Conservation (phyloP, 805 yeast genomes). For the Candida coleopterorum region DNA sequence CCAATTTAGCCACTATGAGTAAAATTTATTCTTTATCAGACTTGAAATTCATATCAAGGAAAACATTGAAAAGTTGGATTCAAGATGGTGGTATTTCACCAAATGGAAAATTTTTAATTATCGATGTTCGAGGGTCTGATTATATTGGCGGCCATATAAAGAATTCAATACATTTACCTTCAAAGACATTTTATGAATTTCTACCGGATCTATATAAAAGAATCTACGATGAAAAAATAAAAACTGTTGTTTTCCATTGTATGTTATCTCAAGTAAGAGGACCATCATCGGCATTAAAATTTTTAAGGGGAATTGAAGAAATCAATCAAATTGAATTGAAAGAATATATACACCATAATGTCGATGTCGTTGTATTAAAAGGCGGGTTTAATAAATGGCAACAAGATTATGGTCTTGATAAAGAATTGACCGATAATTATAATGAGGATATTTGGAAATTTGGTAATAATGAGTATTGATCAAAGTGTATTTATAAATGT, state of each 20-base stretch:
- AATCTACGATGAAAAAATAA: conserved; percentile 25
- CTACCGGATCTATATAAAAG: conserved; percentile 34
- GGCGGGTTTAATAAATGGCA: conserved; percentile 94
- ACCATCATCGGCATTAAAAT: conserved; percentile 73
- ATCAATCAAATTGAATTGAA: conserved; percentile 18
- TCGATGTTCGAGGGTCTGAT: conserved; percentile 87
- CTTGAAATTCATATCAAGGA: conserved; percentile 44
- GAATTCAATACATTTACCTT: conserved; percentile 53
- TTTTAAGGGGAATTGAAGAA: conserved; percentile 43
- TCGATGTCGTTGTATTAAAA: conserved; percentile 61
- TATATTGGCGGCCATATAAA: conserved; percentile 71
- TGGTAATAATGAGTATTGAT: background rate
- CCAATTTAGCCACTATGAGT: too few relatives aligned
- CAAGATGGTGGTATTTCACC: conserved; percentile 31
- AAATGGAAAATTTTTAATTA: conserved; percentile 44
- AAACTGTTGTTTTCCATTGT: conserved; percentile 81
- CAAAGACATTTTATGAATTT: conserved; percentile 37
- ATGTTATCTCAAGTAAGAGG: conserved; percentile 90
- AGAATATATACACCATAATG: conserved; percentile 24
- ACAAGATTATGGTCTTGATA: conserved; percentile 62
- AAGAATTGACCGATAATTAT: conserved; percentile 50
- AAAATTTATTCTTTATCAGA: conserved; percentile 31
- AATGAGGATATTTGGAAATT: conserved; percentile 32
- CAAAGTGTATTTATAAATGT: background rate
- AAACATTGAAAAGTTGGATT: conserved; percentile 45